phyloP scores from a whole-genome alignment of 2,329 filamentous ascomycete species.

The Aspergillus persii region DNA sequence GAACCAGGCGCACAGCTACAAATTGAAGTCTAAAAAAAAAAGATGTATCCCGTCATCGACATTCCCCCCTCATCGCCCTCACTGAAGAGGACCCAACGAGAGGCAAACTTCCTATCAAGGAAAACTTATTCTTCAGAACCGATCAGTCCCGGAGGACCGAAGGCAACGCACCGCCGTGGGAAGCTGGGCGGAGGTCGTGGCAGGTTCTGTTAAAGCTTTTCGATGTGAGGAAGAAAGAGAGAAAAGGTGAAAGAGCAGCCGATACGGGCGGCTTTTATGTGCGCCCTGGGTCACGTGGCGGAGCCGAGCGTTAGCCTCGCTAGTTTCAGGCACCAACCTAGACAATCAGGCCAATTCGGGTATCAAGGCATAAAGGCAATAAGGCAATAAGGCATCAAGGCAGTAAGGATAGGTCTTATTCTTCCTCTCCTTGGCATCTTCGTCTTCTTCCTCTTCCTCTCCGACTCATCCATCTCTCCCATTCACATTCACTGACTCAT shows the following conservation, averaged over 20 bases:
- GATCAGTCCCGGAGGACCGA: slow-evolving; percentile 54
- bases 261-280: slow-evolving; percentile 27
- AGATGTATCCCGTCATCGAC: slow-evolving; percentile 67
- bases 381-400: too few relatives aligned
- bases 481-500: neutral
- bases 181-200: slow-evolving; percentile 65
- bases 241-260: slow-evolving; percentile 17
- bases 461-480: too few relatives aligned
- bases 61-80: slow-evolving; percentile 69
- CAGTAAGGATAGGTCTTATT: too few relatives aligned
- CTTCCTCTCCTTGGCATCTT: too few relatives aligned
- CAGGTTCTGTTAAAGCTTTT: slow-evolving; percentile 66
- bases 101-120: slow-evolving; percentile 69
- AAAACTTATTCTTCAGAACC: slow-evolving; percentile 64
- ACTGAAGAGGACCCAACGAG: slow-evolving; percentile 68
- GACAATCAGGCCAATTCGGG: too few relatives aligned
- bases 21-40: slow-evolving; percentile 6
- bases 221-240: slow-evolving; percentile 48
- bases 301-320: slow-evolving; percentile 9
- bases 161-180: slow-evolving; percentile 68
- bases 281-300: slow-evolving; percentile 29
- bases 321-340: slow-evolving; percentile 7
- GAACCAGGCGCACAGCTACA: too few relatives aligned
- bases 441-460: too few relatives aligned
- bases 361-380: too few relatives aligned